Evolutionary conservation across 2,329 filamentous ascomycete species (phyloP).

Genomic region (Coniochaeta ligniaria): DNA sequence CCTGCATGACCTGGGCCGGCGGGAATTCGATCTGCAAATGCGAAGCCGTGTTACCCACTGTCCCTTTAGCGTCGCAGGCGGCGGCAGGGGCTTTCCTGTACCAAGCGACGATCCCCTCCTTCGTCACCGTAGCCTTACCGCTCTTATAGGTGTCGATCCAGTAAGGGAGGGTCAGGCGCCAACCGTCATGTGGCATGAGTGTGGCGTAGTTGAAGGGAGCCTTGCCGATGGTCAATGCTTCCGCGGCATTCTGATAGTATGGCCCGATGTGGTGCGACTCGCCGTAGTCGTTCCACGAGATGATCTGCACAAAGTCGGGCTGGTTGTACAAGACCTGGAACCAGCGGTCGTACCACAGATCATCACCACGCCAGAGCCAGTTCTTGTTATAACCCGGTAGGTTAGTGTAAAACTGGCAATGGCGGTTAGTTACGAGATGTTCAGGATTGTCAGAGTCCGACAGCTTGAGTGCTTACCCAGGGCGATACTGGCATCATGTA

Average conservation of each 20-base stretch:
- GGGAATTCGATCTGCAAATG: conserved; percentile 16
- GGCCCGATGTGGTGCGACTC: conserved; percentile 37
- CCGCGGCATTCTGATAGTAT: not conserved
- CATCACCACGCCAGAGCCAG: conserved; percentile 43
- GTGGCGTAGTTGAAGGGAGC: not conserved
- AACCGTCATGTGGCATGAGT: not conserved
- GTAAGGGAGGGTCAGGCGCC: conserved; percentile 20
- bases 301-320: conserved; percentile 31
- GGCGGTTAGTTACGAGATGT: too few relatives aligned
- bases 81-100: conserved; percentile 9
- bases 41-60: conserved; percentile 18
- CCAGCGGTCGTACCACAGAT: conserved; percentile 47
- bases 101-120: conserved; percentile 19
- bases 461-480: too few relatives aligned
- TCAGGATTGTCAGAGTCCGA: too few relatives aligned
- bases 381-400: conserved; percentile 29
- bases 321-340: conserved; percentile 21
- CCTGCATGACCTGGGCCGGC: conserved; percentile 13
- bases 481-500: conserved; percentile 38
- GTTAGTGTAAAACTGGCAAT: conserved; percentile 48
- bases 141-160: conserved; percentile 26
- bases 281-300: conserved; percentile 30
- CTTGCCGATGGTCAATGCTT: not conserved
- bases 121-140: conserved; percentile 13
- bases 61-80: conserved; percentile 17